A percentile compares a stretch with the other conserved stretches of the same genome.
Evolutionary conservation across 768 basidiomycete species (phyloP).

Genomic region (Pholiota molesta): DNA sequence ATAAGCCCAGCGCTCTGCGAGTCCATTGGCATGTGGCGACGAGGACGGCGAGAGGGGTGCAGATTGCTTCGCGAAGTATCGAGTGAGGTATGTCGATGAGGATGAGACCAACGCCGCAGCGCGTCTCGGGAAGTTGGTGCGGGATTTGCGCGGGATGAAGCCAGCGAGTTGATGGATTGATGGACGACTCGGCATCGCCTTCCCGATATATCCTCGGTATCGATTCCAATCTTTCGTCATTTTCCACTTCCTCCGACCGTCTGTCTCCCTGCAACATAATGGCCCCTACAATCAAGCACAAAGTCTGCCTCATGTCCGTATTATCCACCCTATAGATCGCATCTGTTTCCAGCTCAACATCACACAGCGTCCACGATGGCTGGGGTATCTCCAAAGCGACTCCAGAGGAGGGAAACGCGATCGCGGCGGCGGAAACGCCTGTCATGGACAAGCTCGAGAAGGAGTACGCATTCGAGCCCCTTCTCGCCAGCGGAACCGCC

Average conservation of each 20-base stretch:
- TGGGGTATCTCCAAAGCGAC: conserved; percentile 80
- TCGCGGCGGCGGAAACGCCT: conserved; percentile 80
- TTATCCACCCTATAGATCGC: neutral
- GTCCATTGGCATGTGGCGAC: too few relatives aligned
- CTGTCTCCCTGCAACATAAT: conserved; percentile 6
- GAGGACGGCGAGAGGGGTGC: too few relatives aligned
- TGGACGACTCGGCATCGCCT: neutral
- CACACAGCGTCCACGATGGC: conserved; percentile 86
- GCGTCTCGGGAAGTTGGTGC: too few relatives aligned
- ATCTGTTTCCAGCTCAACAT: neutral
- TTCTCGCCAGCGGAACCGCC: conserved; percentile 87
- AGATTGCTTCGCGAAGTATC: too few relatives aligned
- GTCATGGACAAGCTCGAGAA: conserved; percentile 90
- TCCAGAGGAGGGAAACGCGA: conserved; percentile 85
- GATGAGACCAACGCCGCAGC: too few relatives aligned
- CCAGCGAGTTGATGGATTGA: too few relatives aligned
- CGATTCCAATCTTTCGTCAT: neutral
- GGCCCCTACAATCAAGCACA: conserved; percentile 67
- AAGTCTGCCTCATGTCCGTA: conserved; percentile 87
- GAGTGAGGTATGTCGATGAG: too few relatives aligned
- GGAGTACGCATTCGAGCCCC: conserved; percentile 68
- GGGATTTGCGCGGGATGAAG: too few relatives aligned
- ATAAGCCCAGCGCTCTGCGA: too few relatives aligned
- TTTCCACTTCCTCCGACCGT: conserved; percentile 1
- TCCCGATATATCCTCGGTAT: neutral